These are phyloP conservation scores for Phytopythium helicoides DNA, from an alignment of 352 stramenopile species.

Conservation along the genomic window DNA sequence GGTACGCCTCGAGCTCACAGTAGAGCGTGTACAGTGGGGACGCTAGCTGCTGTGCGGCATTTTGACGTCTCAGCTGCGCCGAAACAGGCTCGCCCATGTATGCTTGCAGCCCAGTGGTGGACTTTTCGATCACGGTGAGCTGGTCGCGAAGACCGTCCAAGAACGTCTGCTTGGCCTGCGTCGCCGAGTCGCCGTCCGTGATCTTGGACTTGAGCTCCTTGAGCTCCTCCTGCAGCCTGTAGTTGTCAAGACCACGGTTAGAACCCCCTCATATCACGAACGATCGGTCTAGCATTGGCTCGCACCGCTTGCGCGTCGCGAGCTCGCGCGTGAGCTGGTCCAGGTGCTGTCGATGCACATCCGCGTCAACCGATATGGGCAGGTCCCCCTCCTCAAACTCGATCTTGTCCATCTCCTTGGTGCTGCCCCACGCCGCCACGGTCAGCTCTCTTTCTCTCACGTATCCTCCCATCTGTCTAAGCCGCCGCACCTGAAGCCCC, in stretches of 20 bases:
- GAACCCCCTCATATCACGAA: too few species aligned
- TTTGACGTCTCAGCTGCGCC: conserved; percentile 34
- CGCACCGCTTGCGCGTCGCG: conserved; percentile 53
- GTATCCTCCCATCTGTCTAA: too few species aligned
- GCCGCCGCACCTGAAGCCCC: conserved; percentile 42
- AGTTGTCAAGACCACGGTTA: not conserved
- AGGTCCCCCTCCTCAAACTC: conserved; percentile 51
- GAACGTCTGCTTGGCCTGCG: conserved; percentile 59
- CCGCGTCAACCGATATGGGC: conserved; percentile 52
- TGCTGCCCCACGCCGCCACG: too few species aligned
- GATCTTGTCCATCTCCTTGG: conserved; percentile 82
- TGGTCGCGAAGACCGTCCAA: conserved; percentile 49
- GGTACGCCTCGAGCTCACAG: conserved; percentile 72
- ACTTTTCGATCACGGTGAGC: conserved; percentile 50
- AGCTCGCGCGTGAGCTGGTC: conserved; percentile 69
- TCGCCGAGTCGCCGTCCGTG: conserved; percentile 47
- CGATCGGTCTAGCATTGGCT: too few species aligned
- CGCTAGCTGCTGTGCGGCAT: conserved; percentile 39
- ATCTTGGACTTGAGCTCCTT: conserved; percentile 66
- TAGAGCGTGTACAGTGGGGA: conserved; percentile 68
- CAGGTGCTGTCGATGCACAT: conserved; percentile 58
- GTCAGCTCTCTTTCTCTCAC: too few species aligned
- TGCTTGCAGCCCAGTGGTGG: conserved; percentile 53
- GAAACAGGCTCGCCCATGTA: conserved; percentile 58
- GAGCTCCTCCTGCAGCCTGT: conserved; percentile 51